Conservation (phyloP, 257 asterid species). For the Solanum virginianum region DNA sequence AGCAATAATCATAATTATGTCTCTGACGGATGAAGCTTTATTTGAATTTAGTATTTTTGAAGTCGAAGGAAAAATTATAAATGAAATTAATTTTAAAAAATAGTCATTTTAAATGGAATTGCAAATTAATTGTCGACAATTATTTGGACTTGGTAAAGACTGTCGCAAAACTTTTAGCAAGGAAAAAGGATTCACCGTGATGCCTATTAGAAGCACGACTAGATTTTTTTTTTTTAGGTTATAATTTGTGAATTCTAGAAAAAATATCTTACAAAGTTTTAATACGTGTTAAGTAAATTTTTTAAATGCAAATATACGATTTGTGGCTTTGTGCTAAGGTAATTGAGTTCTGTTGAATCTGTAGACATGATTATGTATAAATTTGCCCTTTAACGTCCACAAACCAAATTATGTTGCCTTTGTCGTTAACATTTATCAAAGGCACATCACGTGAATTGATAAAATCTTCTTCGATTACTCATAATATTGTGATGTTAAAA, state of each 20-base stretch:
- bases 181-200: not conserved
- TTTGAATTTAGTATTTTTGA: not conserved
- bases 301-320: not conserved
- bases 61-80: accelerated
- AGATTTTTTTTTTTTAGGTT: not conserved
- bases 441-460: not conserved
- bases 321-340: not conserved
- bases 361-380: not conserved
- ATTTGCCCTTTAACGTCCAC: not conserved
- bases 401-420: not conserved
- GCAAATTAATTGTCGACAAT: not conserved
- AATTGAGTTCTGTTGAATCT: not conserved
- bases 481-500: not conserved
- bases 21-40: not conserved
- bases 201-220: too few species aligned
- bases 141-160: not conserved
- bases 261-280: not conserved
- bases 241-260: not conserved
- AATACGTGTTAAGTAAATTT: not conserved
- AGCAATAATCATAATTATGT: not conserved
- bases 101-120: not conserved
- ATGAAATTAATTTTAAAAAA: not conserved
- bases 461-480: not conserved
- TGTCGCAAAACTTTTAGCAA: not conserved
- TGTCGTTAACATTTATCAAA: not conserved